Evolutionary conservation across 768 basidiomycete species (phyloP).

Genomic region (Tulasnella sp.): DNA sequence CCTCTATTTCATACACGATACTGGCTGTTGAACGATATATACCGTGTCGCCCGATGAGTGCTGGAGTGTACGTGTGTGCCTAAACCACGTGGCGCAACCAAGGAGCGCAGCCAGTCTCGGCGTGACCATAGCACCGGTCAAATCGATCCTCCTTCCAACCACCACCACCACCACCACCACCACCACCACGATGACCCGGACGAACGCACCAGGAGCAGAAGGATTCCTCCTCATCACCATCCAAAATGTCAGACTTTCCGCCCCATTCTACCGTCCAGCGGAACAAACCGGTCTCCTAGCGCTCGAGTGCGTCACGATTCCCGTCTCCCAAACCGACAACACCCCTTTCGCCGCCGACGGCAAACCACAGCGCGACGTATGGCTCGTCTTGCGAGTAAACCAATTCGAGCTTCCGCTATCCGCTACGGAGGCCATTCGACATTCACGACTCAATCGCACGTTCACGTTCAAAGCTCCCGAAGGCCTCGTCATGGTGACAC

Average conservation of each 20-base stretch:
- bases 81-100: slow-evolving; percentile 23
- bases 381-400: slow-evolving; percentile 50
- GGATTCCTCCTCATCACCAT: slow-evolving; percentile 47
- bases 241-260: slow-evolving; percentile 35
- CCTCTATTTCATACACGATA: too few relatives aligned
- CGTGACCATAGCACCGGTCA: too few relatives aligned
- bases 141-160: background rate
- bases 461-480: slow-evolving; percentile 32
- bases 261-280: slow-evolving; percentile 22
- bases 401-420: slow-evolving; percentile 47
- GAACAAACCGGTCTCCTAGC: slow-evolving; percentile 35
- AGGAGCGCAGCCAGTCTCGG: slow-evolving; percentile 24
- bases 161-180: background rate
- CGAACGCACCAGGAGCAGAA: slow-evolving; percentile 8
- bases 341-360: slow-evolving; percentile 22
- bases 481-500: slow-evolving; percentile 20
- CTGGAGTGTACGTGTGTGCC: too few relatives aligned
- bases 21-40: too few relatives aligned
- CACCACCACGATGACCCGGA: background rate
- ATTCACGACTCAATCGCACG: slow-evolving; percentile 33
- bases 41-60: too few relatives aligned
- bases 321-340: slow-evolving; percentile 27
- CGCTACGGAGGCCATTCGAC: slow-evolving; percentile 38
- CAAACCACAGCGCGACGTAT: slow-evolving; percentile 41
- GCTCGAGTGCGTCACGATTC: slow-evolving; percentile 50